Conservation (phyloP, 2,329 filamentous ascomycete species). For the Diaporthe batatas region DNA sequence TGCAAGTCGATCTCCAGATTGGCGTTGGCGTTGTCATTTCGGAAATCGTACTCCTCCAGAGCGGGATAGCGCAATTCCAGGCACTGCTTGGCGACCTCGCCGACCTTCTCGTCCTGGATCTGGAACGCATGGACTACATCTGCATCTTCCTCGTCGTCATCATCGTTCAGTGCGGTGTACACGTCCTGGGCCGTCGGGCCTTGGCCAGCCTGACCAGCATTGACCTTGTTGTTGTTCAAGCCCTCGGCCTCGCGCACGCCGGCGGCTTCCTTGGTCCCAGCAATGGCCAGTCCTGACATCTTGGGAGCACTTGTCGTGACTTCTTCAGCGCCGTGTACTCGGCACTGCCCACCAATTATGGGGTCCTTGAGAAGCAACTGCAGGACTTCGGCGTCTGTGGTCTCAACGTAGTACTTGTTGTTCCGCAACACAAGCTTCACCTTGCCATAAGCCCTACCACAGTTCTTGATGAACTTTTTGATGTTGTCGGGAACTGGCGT, state of each 20-base stretch:
- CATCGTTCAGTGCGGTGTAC: constrained; percentile 78
- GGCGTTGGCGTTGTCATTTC: constrained; percentile 89
- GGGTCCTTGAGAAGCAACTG: constrained; percentile 85
- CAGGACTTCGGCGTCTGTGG: constrained; percentile 85
- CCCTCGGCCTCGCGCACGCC: constrained; percentile 81
- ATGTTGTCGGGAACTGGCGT: constrained; percentile 84
- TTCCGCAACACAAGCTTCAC: constrained; percentile 93
- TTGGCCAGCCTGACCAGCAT: constrained; percentile 61
- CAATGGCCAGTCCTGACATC: constrained; percentile 89
- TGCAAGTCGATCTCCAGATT: constrained; percentile 94
- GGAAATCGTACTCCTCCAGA: constrained; percentile 97
- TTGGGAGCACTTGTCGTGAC: constrained; percentile 88
- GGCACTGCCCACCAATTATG: constrained; percentile 79
- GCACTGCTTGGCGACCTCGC: constrained; percentile 90
- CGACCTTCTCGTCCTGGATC: constrained; percentile 84
- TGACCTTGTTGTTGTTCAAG: constrained; percentile 53
- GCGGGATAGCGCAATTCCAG: constrained; percentile 88
- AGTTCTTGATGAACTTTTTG: constrained; percentile 80
- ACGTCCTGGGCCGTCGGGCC: constrained; percentile 75
- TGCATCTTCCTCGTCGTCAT: constrained; percentile 83
- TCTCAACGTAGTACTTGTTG: constrained; percentile 92
- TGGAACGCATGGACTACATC: constrained; percentile 95
- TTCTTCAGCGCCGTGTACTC: constrained; percentile 78
- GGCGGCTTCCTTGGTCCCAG: constrained; percentile 92
- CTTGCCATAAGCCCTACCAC: constrained; percentile 91